Evolutionary conservation across 2,329 filamentous ascomycete species (phyloP).

Genomic region (Tympanopsis confertula): DNA sequence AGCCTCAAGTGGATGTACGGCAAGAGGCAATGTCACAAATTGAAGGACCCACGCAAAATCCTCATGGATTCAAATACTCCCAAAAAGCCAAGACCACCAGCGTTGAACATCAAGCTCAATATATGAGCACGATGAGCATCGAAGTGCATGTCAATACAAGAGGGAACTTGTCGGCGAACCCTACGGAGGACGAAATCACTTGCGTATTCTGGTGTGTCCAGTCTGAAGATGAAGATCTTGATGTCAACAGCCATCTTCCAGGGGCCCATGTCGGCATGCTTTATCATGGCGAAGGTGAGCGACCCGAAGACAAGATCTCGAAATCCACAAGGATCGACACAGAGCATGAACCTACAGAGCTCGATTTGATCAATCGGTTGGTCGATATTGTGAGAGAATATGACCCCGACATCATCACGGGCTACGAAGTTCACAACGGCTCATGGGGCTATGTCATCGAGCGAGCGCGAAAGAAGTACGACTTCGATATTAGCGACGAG

Average conservation of each 20-base stretch:
- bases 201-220: slow-evolving; percentile 86
- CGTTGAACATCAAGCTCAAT: slow-evolving; percentile 73
- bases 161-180: slow-evolving; percentile 71
- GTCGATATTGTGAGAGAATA: slow-evolving; percentile 72
- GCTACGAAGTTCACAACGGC: slow-evolving; percentile 84
- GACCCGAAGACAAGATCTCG: neutral
- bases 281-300: slow-evolving; percentile 49
- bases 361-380: slow-evolving; percentile 75
- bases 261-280: slow-evolving; percentile 54
- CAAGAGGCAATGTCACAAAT: slow-evolving; percentile 60
- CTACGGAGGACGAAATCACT: slow-evolving; percentile 77
- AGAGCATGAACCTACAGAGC: slow-evolving; percentile 64
- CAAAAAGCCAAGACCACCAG: slow-evolving; percentile 65
- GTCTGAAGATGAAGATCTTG: slow-evolving; percentile 51
- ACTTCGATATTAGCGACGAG: slow-evolving; percentile 82
- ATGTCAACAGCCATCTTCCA: slow-evolving; percentile 29
- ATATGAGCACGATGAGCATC: slow-evolving; percentile 94
- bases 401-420: slow-evolving; percentile 87
- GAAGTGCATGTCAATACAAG: slow-evolving; percentile 87
- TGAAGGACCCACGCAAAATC: slow-evolving; percentile 75
- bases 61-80: slow-evolving; percentile 74
- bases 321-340: slow-evolving; percentile 46
- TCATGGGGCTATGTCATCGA: slow-evolving; percentile 97
- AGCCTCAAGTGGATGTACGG: slow-evolving; percentile 8
- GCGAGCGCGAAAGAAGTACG: slow-evolving; percentile 72